Conservation (phyloP, 108 stramenopile species). For the Nannochloropsis granulata region DNA sequence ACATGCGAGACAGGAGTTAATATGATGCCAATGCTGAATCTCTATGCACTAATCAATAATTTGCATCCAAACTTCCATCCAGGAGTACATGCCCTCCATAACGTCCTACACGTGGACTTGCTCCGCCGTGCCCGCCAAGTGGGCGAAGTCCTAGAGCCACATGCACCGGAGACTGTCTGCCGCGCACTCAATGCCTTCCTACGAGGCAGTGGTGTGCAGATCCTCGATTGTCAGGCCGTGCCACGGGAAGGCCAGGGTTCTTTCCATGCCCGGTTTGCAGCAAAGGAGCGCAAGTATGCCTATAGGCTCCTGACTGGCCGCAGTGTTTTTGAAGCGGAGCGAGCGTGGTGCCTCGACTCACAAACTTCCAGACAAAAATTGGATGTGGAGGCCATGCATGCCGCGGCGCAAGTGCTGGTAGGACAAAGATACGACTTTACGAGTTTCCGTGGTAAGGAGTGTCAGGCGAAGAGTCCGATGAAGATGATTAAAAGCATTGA, state of each 20-base stretch:
- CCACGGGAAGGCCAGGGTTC: neutral
- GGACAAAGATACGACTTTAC: neutral
- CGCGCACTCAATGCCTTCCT: neutral
- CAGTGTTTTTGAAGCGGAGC: neutral
- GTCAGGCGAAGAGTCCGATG: neutral
- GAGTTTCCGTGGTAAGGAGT: neutral
- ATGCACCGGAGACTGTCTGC: neutral
- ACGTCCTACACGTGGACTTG: neutral
- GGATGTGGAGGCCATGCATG: neutral
- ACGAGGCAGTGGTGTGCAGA: neutral
- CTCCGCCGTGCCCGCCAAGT: neutral
- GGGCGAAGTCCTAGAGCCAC: neutral
- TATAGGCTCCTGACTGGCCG: neutral
- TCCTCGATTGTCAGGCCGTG: neutral
- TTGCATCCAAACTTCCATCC: neutral
- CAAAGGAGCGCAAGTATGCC: neutral
- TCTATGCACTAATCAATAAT: too few species aligned
- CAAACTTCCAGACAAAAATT: neutral
- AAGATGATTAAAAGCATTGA: neutral
- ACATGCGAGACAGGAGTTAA: too few species aligned
- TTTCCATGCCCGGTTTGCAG: neutral
- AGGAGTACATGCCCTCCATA: neutral
- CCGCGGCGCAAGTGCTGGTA: neutral
- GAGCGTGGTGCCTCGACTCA: neutral
- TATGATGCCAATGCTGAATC: too few species aligned